phyloP scores from a whole-genome alignment of 441 rosid species.

The Pelargonium cotyledonis region DNA sequence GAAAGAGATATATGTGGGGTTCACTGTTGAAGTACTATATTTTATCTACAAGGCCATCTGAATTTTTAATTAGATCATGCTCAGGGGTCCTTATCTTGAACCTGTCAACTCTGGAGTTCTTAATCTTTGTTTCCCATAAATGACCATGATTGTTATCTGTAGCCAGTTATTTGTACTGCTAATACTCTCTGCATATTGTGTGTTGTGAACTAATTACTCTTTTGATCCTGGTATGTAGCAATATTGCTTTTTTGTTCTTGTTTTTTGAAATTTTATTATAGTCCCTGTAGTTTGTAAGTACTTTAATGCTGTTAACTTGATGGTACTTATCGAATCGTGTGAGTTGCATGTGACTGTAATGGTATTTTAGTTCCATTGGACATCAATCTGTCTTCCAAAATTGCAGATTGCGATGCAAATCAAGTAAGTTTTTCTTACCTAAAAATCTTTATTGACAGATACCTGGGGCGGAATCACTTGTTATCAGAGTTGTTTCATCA shows the following conservation, averaged over 20 bases:
- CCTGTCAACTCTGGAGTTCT: no score
- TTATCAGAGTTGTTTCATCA: constrained; percentile 94
- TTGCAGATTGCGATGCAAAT: background rate
- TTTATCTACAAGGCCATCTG: no score
- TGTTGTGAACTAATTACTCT: background rate
- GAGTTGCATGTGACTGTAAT: background rate
- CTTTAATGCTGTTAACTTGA: background rate
- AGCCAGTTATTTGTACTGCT: no score
- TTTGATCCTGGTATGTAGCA: background rate
- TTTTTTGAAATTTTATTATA: background rate
- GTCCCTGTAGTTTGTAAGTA: background rate
- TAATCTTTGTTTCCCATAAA: no score
- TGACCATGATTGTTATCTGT: no score
- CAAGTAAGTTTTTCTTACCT: constrained; percentile 8
- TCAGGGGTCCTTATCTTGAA: no score
- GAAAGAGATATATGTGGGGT: no score
- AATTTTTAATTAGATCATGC: no score
- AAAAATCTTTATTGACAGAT: constrained; percentile 42
- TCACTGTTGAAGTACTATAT: no score
- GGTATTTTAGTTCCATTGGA: background rate
- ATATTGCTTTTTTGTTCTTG: background rate
- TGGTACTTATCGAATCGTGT: background rate
- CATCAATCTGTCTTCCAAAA: background rate
- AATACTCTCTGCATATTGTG: background rate
- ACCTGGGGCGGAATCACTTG: constrained; percentile 94